Evolutionary conservation across 345 rosid genomes (phyloP), one percentile per base, ranked within the genome.

Genomic region (Salix koriyanagi): DNA sequence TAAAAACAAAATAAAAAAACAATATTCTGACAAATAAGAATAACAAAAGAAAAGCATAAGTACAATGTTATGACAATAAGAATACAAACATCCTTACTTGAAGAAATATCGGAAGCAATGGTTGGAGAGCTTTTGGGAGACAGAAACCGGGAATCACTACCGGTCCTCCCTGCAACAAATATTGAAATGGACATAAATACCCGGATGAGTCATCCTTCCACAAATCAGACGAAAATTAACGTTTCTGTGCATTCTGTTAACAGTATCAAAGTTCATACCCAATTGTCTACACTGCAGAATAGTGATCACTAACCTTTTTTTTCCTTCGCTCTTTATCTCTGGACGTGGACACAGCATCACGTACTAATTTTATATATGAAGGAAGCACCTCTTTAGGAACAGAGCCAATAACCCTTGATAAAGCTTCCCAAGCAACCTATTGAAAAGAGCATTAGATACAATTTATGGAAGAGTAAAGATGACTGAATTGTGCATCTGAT

Each of bases 381-480:
- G 97, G 96, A 84, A 92, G 93, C 62, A 92, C 85, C 84, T 93
- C 99, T 80, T 93, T 93, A 9, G 98, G 99, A 82, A 96, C 96
- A 62, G 99, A 93, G 82, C 88, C 80, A 82, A 92, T 86, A 80
- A 96, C 97, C 85, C 91, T 87, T 34, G 91, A 86, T 80, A 93
- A 85, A 67, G 99, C 98, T 84, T 93, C 99, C 99, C 99, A 93
- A 70, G 98, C 89, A 83, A 84, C 91, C 98, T 96, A 77, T 84
- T 69, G 58, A 65, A 67, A 25, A 73, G 73, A 76, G 67, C 68
- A 74, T 80, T 79, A 82, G 78, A 64, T 78, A 67, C 71, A 72
- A 84, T 60, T 42, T 16, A 73, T 48, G 66, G 78, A 67, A 26
- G n/a, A 32, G 37, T 19, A 5, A 73, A n/a, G 54, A 65, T 32